phyloP scores from a whole-genome alignment of 805 yeast genomes.

The Saccharomycopsis microspora region DNA sequence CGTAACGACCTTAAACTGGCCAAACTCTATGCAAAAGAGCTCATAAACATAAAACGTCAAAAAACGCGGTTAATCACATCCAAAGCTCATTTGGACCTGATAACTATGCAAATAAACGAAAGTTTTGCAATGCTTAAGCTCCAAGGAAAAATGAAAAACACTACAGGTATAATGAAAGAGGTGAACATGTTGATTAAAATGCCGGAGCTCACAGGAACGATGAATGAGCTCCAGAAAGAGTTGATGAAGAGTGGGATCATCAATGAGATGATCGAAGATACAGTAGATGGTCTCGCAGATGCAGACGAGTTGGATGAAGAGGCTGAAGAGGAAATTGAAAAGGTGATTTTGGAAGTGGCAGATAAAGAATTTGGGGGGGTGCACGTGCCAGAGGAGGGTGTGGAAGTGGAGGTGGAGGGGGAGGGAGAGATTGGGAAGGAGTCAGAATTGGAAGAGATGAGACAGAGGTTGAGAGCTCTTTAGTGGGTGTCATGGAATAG shows the following conservation, averaged over 20 bases:
- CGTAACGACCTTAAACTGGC: slow-evolving; percentile 71
- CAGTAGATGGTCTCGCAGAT: slow-evolving; percentile 59
- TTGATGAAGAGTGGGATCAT: slow-evolving; percentile 78
- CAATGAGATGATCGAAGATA: slow-evolving; percentile 91
- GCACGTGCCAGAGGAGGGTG: slow-evolving; percentile 22
- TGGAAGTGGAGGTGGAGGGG: slow-evolving; percentile 19
- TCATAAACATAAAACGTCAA: slow-evolving; percentile 63
- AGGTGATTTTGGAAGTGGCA: slow-evolving; percentile 39
- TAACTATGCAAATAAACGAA: slow-evolving; percentile 82
- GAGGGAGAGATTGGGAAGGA: slow-evolving; percentile 26
- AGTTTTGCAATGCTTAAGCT: slow-evolving; percentile 78
- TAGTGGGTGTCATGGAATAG: slow-evolving; percentile 27
- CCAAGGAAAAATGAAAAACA: slow-evolving; percentile 68
- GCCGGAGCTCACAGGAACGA: slow-evolving; percentile 72
- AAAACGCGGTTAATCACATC: slow-evolving; percentile 64
- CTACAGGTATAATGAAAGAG: slow-evolving; percentile 78
- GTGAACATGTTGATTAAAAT: slow-evolving; percentile 68
- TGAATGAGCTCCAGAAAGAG: slow-evolving; percentile 81
- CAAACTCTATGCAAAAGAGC: slow-evolving; percentile 70
- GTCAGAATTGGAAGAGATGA: slow-evolving; percentile 71
- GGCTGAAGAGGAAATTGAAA: slow-evolving; percentile 53
- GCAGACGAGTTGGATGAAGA: slow-evolving; percentile 56
- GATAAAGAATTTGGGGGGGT: slow-evolving; percentile 27
- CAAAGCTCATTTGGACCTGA: slow-evolving; percentile 76
- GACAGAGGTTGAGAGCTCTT: slow-evolving; percentile 75